These are phyloP conservation scores for Phytomonas sp. DNA, from an alignment of 208 protist species.

Conservation along the genomic window DNA sequence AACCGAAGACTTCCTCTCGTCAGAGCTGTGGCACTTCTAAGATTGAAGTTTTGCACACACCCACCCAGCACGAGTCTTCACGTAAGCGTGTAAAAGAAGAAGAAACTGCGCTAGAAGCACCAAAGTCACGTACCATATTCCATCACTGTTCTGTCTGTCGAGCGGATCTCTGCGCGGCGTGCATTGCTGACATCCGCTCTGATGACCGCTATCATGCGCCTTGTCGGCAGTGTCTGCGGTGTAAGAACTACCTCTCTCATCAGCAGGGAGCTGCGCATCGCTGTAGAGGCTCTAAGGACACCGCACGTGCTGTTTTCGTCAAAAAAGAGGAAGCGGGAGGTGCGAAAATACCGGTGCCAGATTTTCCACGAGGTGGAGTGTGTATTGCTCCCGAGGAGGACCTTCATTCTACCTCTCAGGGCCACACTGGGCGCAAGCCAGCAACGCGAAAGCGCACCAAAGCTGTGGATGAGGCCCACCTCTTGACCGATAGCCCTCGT, in stretches of 20 bases:
- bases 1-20: no score
- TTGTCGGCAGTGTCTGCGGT: constrained; percentile 66
- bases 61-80: not conserved
- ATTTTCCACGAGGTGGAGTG: not conserved
- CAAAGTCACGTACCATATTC: constrained; percentile 21
- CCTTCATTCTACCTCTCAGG: no score
- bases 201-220: constrained; percentile 72
- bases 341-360: not conserved
- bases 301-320: not conserved
- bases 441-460: no score
- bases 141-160: constrained; percentile 59
- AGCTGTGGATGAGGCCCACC: no score
- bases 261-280: constrained; percentile 34
- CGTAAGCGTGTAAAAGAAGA: constrained; percentile 1
- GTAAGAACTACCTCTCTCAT: constrained; percentile 28
- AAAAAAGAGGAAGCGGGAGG: not conserved
- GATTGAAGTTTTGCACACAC: not conserved
- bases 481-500: no score
- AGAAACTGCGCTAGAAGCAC: constrained; percentile 7
- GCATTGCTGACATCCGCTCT: constrained; percentile 33
- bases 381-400: no score
- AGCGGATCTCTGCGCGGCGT: constrained; percentile 62
- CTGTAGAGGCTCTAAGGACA: constrained; percentile 12
- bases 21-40: not conserved
- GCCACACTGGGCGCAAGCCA: no score